Base-by-base conservation (phyloP, 2,329 filamentous ascomycete species). In the Exophiala xenobiotica region DNA sequence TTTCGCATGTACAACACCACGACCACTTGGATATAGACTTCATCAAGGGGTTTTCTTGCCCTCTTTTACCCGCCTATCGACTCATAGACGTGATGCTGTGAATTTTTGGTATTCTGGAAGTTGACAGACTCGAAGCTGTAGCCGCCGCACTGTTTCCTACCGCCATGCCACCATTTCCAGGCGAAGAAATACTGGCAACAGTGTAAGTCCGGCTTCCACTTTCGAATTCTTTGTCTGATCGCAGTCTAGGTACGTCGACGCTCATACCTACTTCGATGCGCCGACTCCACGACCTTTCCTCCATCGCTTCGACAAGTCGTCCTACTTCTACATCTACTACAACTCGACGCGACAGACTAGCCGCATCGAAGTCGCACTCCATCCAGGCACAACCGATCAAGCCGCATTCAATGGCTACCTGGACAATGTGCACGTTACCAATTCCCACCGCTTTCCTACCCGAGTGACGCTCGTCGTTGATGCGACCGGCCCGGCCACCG, bases 321-420 rank as follows among this genome's bases (percentile, higher is more conserved):
- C 80, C 41, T 85, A 86, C 68, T 71, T 85, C 55, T 86, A 85
- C 66, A 67, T 86, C 46, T 83, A 82, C 66, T 75, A 82, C 66
- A 78, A 81, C 61, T 70, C 76, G 7, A 70, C 71, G 43, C 72
- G 76, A 53, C 73, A 75, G 43, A 77, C 72, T 51, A 74, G 76
- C 11, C 76, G 82, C 55, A 67, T 85, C 43, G 82, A 86, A 66
- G 71, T 85, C 53, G 82, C 82, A 26, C 85, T 86, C 63, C 76
- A 83, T 64, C 78, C 81, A 7, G 81, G 82, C 20, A 82, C 79
- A 7, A 70, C 77, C 14, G 76, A 80, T n/a, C 82, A 85, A 63
- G 82, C 85, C 72, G 81, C 81, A 40, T 84, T 86, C 64, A 74
- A 75, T 60, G 82, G 82, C 56, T 73, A 72, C 45, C 64, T 85